Percentiles rank a stretch among this genome's conserved stretches.
phyloP scores from a whole-genome alignment of 768 basidiomycete genomes.

The Hebeloma cylindrosporum region DNA sequence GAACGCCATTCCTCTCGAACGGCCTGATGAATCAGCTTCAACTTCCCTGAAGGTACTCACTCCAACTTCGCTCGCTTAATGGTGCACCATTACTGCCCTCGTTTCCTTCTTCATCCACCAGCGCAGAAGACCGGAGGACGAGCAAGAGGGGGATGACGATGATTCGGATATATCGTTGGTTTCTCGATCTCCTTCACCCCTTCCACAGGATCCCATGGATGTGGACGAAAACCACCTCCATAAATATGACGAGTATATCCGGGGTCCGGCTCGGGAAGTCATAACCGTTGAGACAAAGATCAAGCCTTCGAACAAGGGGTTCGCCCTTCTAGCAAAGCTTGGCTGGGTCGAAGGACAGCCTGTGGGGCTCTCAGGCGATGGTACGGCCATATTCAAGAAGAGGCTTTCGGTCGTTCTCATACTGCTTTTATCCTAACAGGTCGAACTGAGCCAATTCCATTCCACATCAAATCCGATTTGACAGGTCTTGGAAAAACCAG shows the following conservation, averaged over 20 bases:
- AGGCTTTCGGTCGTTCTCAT: not conserved
- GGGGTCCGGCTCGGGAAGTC: constrained; percentile 53
- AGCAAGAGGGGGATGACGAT: constrained; percentile 47
- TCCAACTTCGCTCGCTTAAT: constrained; percentile 43
- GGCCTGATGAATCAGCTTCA: constrained; percentile 21
- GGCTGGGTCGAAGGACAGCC: constrained; percentile 83
- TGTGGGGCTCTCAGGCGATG: constrained; percentile 73
- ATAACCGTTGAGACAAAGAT: constrained; percentile 83
- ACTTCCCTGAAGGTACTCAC: constrained; percentile 68
- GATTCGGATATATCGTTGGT: constrained; percentile 73
- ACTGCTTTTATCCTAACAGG: constrained; percentile 40
- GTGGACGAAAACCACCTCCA: constrained; percentile 41
- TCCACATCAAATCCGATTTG: constrained; percentile 72
- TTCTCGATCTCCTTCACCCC: constrained; percentile 78
- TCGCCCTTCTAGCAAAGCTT: constrained; percentile 74
- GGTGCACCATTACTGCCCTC: constrained; percentile 57
- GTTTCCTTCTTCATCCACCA: constrained; percentile 51
- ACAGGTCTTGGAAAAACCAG: constrained; percentile 78
- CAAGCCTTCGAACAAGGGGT: constrained; percentile 77
- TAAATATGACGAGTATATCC: constrained; percentile 68
- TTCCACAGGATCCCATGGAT: constrained; percentile 49
- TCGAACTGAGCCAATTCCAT: constrained; percentile 81
- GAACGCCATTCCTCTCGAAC: constrained; percentile 63
- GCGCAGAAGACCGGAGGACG: constrained; percentile 62
- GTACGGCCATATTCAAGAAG: constrained; percentile 36